Conservation (phyloP, 2,329 filamentous ascomycete species). For the Colletotrichum phormii region DNA sequence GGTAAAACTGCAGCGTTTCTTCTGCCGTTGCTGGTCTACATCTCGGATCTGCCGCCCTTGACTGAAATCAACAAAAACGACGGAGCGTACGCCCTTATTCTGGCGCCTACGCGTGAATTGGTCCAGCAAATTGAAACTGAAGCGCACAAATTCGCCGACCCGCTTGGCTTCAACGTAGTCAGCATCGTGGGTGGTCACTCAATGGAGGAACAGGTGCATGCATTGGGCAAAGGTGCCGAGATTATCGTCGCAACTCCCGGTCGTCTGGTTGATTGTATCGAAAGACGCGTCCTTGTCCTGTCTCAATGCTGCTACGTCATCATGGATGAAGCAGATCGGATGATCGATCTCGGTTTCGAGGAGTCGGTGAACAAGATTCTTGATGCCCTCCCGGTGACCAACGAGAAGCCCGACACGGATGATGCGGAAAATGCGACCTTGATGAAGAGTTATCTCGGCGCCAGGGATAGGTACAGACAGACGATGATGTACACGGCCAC, state of each 20-base stretch:
- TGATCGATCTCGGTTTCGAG: conserved; percentile 99
- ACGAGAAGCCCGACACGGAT: conserved; percentile 95
- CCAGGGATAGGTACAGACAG: conserved; percentile 86
- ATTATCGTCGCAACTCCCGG: conserved; percentile 99
- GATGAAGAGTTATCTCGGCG: conserved; percentile 85
- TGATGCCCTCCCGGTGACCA: conserved; percentile 89
- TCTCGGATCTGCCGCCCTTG: conserved; percentile 87
- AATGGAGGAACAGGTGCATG: conserved; percentile 92
- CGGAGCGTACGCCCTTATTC: conserved; percentile 95
- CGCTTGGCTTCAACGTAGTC: conserved; percentile 92
- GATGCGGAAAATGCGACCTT: conserved; percentile 86
- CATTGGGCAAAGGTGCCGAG: conserved; percentile 90
- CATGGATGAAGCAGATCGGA: conserved; percentile 99
- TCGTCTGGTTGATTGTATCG: conserved; percentile 96
- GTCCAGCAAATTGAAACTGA: conserved; percentile 98
- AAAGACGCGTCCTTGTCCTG: conserved; percentile 89
- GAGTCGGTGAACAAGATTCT: conserved; percentile 98
- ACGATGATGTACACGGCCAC: conserved; percentile 99
- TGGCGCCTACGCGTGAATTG: conserved; percentile 95
- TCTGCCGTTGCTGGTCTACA: conserved; percentile 92
- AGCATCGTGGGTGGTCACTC: conserved; percentile 98
- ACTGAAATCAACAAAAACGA: conserved; percentile 91
- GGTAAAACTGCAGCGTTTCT: conserved; percentile 98
- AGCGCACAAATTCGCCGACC: conserved; percentile 89
- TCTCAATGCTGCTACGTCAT: conserved; percentile 98